phyloP scores from a whole-genome alignment of 257 asterid genomes.

The Leptodermis oblonga region DNA sequence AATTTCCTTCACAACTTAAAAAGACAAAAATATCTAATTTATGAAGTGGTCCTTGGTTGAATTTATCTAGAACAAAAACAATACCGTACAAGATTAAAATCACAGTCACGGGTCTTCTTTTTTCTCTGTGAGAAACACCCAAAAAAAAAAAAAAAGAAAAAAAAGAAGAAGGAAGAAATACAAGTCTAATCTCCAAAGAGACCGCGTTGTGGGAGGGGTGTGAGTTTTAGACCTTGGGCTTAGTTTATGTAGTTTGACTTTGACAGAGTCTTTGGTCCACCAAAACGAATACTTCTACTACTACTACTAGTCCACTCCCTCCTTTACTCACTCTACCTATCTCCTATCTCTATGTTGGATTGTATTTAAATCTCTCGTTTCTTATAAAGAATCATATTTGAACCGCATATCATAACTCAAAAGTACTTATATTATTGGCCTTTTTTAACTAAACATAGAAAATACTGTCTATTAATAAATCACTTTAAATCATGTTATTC shows the following conservation, averaged over 20 bases:
- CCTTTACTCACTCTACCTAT: constrained; percentile 15
- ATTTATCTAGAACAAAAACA: neutral
- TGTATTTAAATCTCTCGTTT: too few relatives aligned
- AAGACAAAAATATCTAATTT: neutral
- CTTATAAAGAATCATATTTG: too few relatives aligned
- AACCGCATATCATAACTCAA: too few relatives aligned
- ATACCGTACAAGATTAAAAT: neutral
- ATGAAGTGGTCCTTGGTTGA: neutral
- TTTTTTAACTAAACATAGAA: too few relatives aligned
- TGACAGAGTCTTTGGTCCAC: constrained; percentile 16
- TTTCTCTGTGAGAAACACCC: neutral
- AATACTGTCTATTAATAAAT: too few relatives aligned
- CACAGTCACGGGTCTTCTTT: neutral
- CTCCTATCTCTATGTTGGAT: too few relatives aligned
- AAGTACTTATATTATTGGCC: too few relatives aligned
- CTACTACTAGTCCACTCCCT: constrained; percentile 11
- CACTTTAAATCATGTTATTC: too few relatives aligned
- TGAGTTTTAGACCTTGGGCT: neutral
- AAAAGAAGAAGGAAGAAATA: neutral
- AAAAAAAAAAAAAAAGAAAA: neutral
- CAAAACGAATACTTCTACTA: neutral
- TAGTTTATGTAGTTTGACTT: constrained; percentile 11
- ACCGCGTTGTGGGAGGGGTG: constrained; percentile 3
- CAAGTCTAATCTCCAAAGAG: neutral
- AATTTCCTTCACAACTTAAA: neutral